These are phyloP conservation scores for Lyophyllum atratum DNA, from an alignment of 768 basidiomycete species.

Conservation along the genomic window DNA sequence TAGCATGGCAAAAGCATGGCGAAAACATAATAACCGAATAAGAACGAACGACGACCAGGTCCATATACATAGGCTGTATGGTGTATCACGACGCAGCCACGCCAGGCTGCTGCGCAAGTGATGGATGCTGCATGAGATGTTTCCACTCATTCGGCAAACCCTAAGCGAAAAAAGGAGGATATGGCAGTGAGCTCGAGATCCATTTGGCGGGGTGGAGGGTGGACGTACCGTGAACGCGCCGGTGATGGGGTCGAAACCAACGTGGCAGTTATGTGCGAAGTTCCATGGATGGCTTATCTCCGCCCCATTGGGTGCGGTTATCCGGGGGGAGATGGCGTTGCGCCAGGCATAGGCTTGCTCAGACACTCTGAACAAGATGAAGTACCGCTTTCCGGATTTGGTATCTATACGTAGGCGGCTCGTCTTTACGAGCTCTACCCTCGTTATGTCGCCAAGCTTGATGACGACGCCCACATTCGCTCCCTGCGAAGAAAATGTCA, in stretches of 20 bases:
- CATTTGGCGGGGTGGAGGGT: not conserved
- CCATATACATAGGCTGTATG: not conserved
- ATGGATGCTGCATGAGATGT: constrained; percentile 9
- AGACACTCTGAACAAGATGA: constrained; percentile 28
- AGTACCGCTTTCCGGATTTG: constrained; percentile 24
- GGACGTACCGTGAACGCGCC: constrained; percentile 27
- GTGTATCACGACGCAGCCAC: not conserved
- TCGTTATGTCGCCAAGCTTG: constrained; percentile 25
- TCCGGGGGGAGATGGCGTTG: constrained; percentile 31
- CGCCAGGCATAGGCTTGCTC: constrained; percentile 33
- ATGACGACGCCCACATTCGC: constrained; percentile 12
- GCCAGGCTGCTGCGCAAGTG: constrained; percentile 3
- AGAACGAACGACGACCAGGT: not conserved
- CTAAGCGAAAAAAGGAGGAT: constrained; percentile 8
- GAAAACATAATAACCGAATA: not conserved
- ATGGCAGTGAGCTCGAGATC: not conserved
- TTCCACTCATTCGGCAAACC: constrained; percentile 27
- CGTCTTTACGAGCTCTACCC: constrained; percentile 18
- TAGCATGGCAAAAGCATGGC: constrained; percentile 5
- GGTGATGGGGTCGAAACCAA: constrained; percentile 31
- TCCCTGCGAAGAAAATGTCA: constrained; percentile 1
- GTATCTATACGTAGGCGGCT: constrained; percentile 18
- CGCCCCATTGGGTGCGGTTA: constrained; percentile 6
- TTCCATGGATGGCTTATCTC: constrained; percentile 32
- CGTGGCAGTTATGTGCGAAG: constrained; percentile 34